Conservation (phyloP, 768 basidiomycete genomes). For the Pulveroboletus sp. region DNA sequence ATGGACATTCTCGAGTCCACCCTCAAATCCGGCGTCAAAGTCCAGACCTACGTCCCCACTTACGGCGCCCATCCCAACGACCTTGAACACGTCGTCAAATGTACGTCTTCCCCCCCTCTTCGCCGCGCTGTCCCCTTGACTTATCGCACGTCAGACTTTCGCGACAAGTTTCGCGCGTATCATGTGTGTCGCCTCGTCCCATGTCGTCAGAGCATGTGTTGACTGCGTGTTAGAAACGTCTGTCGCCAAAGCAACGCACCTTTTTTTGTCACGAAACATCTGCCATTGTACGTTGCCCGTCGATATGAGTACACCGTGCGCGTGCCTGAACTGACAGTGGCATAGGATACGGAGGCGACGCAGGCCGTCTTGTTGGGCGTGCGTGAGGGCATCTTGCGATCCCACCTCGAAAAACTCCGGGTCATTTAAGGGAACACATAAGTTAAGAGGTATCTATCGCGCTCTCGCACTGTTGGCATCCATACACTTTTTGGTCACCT, state of each 20-base stretch:
- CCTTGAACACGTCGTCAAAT: slow-evolving; percentile 55
- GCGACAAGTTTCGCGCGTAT: slow-evolving; percentile 62
- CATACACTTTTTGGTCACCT: no score
- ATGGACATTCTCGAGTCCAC: slow-evolving; percentile 59
- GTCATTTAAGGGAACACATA: slow-evolving; percentile 23
- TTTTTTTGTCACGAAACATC: slow-evolving; percentile 73
- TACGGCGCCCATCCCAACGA: slow-evolving; percentile 58
- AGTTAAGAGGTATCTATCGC: not conserved
- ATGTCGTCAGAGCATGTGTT: not conserved
- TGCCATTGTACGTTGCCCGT: slow-evolving; percentile 53
- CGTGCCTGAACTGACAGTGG: no score
- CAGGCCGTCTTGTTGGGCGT: slow-evolving; percentile 38
- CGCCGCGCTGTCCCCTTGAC: not conserved
- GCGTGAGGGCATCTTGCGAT: slow-evolving; percentile 39
- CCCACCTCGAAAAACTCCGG: slow-evolving; percentile 30
- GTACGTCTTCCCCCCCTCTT: slow-evolving; percentile 37
- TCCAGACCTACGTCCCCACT: slow-evolving; percentile 59
- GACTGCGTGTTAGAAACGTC: slow-evolving; percentile 41
- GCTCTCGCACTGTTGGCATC: no score
- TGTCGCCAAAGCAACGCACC: slow-evolving; percentile 53
- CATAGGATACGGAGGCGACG: slow-evolving; percentile 38
- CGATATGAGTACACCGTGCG: no score
- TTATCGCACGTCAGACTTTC: slow-evolving; percentile 48
- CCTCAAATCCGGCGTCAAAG: slow-evolving; percentile 52
- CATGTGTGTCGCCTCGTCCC: slow-evolving; percentile 43